phyloP scores from a whole-genome alignment of 2,329 filamentous ascomycete genomes.

The Paracoccidioides lutzii region DNA sequence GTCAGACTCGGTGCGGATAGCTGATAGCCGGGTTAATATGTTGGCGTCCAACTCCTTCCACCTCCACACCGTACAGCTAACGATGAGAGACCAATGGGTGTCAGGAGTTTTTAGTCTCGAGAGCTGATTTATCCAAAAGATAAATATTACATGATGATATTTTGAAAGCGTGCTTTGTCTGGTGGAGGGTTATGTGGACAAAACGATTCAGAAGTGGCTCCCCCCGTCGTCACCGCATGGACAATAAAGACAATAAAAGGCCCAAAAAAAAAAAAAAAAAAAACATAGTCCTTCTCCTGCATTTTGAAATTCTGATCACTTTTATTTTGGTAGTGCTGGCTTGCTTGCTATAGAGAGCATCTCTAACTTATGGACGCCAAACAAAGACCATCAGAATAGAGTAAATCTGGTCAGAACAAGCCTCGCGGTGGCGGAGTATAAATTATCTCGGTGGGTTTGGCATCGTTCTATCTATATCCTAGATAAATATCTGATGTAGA shows the following conservation, averaged over 20 bases:
- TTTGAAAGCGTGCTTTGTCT: not conserved
- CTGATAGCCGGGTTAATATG: not conserved
- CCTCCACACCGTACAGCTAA: not conserved
- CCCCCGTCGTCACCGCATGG: not conserved
- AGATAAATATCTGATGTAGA: not conserved
- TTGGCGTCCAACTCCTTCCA: not conserved
- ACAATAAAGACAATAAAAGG: too few relatives aligned
- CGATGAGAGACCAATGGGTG: not conserved
- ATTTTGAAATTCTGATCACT: too few relatives aligned
- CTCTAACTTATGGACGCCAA: too few relatives aligned
- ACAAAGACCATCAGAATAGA: not conserved
- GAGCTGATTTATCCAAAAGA: not conserved
- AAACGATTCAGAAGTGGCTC: not conserved
- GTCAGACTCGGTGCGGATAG: slow-evolving; percentile 41
- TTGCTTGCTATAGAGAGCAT: too few relatives aligned
- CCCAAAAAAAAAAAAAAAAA: too few relatives aligned
- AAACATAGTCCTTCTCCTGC: too few relatives aligned
- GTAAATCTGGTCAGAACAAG: not conserved
- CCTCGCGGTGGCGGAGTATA: not conserved
- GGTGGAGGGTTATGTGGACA: not conserved
- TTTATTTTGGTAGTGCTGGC: too few relatives aligned
- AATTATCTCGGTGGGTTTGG: not conserved
- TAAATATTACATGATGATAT: not conserved
- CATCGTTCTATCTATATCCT: not conserved
- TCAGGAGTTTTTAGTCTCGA: not conserved